Conservation (phyloP, 1,284 basidiomycete genomes). For the Irpex sp. region DNA sequence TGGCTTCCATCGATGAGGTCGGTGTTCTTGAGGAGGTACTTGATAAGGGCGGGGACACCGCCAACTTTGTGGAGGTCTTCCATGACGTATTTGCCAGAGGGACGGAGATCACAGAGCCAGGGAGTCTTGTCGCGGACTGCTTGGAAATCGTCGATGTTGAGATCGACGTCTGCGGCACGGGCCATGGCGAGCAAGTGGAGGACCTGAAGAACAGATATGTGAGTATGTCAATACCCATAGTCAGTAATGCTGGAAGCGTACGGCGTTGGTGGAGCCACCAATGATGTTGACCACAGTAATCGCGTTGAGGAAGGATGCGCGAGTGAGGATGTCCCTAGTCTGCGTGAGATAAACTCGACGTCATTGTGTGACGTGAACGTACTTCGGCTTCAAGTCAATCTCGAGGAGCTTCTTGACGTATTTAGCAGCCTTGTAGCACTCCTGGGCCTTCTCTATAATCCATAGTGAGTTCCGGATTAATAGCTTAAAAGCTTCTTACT, state of each 20-base stretch:
- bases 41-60: slow-evolving; percentile 79
- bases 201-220: slow-evolving; percentile 43
- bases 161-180: slow-evolving; percentile 81
- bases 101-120: slow-evolving; percentile 89
- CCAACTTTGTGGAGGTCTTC: slow-evolving; percentile 93
- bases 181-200: slow-evolving; percentile 95
- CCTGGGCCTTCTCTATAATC: slow-evolving; percentile 71
- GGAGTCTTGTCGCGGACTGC: slow-evolving; percentile 84
- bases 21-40: slow-evolving; percentile 86
- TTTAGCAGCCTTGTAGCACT: slow-evolving; percentile 81
- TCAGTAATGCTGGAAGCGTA: slow-evolving; percentile 29
- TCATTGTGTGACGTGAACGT: slow-evolving; percentile 10
- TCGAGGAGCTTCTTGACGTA: slow-evolving; percentile 83
- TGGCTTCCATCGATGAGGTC: slow-evolving; percentile 88
- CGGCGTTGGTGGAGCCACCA: slow-evolving; percentile 92
- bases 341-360: background rate
- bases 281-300: slow-evolving; percentile 83
- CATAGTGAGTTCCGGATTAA: background rate
- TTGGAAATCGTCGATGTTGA: slow-evolving; percentile 95
- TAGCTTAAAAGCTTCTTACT: slow-evolving; percentile 11
- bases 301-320: slow-evolving; percentile 88
- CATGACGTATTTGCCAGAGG: slow-evolving; percentile 95
- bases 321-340: slow-evolving; percentile 85
- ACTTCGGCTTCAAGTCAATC: slow-evolving; percentile 32
- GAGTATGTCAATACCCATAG: background rate